phyloP scores from a whole-genome alignment of 2,329 filamentous ascomycete genomes.

The Xylaria arbuscula region DNA sequence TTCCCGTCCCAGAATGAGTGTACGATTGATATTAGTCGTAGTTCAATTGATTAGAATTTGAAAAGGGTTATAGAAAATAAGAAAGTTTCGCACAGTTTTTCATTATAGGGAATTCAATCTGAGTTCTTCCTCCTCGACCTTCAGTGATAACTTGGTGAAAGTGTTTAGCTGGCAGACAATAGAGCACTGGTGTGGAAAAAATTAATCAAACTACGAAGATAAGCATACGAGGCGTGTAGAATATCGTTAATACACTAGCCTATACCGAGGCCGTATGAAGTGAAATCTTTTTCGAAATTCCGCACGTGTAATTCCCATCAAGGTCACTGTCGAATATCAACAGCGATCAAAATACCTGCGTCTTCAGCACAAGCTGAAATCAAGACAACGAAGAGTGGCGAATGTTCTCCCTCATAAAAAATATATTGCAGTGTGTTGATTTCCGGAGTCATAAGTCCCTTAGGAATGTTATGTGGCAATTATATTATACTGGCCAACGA shows the following conservation, averaged over 20 bases:
- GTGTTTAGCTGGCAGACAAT: neutral
- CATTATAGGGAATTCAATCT: neutral
- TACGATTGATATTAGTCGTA: neutral
- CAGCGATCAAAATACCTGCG: conserved; percentile 11
- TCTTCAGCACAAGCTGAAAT: neutral
- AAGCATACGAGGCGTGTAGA: neutral
- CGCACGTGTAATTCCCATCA: neutral
- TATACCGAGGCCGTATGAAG: conserved; percentile 8
- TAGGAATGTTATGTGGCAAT: conserved; percentile 16
- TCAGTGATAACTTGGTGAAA: neutral
- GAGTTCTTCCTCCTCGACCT: neutral
- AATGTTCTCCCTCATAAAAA: neutral
- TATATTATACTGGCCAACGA: conserved; percentile 14
- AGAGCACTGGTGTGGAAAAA: neutral
- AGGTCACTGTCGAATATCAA: neutral
- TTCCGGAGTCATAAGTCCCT: neutral
- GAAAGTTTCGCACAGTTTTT: neutral
- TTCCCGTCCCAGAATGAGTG: neutral
- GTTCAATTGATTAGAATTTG: neutral
- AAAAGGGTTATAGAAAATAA: neutral
- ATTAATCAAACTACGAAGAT: neutral
- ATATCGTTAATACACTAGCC: neutral
- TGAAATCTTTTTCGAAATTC: conserved; percentile 3
- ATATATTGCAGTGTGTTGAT: conserved; percentile 21
- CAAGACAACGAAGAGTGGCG: conserved; percentile 19